phyloP scores from a whole-genome alignment of 2,329 filamentous ascomycete species.

The Fusarium circinatum region DNA sequence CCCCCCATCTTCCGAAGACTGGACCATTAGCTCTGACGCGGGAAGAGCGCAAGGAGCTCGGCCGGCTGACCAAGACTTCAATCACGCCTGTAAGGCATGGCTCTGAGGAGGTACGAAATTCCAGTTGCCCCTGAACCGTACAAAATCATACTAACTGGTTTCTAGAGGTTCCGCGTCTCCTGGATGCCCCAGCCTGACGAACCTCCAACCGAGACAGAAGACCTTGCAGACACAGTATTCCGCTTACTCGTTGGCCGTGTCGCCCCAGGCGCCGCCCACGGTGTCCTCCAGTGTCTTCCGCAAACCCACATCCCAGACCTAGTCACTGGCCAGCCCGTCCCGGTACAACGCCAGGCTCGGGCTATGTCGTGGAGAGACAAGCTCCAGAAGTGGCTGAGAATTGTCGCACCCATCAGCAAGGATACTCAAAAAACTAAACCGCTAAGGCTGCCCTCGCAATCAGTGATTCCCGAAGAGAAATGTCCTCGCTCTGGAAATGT shows the following conservation, averaged over 20 bases:
- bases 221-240: slow-evolving; percentile 56
- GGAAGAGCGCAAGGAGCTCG: slow-evolving; percentile 45
- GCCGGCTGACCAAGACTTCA: slow-evolving; percentile 48
- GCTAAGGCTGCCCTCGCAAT: slow-evolving; percentile 2
- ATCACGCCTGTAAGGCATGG: slow-evolving; percentile 35
- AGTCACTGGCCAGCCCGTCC: slow-evolving; percentile 28
- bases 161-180: slow-evolving; percentile 50
- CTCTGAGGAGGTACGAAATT: slow-evolving; percentile 35
- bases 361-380: slow-evolving; percentile 51
- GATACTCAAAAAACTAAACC: neutral
- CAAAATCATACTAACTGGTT: slow-evolving; percentile 9
- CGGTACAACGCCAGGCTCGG: slow-evolving; percentile 45
- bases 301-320: slow-evolving; percentile 5
- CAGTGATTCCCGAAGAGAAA: slow-evolving; percentile 6
- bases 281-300: slow-evolving; percentile 38
- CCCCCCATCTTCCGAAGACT: slow-evolving; percentile 21
- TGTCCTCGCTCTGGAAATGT: neutral
- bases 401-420: slow-evolving; percentile 36
- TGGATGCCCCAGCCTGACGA: slow-evolving; percentile 54
- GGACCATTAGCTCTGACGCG: slow-evolving; percentile 16
- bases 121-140: neutral
- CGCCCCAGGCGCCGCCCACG: neutral
- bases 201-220: slow-evolving; percentile 47
- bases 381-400: slow-evolving; percentile 47
- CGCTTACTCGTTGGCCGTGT: slow-evolving; percentile 55